phyloP scores from a whole-genome alignment of 2,329 filamentous ascomycete species.

The Aspergillus sp. region DNA sequence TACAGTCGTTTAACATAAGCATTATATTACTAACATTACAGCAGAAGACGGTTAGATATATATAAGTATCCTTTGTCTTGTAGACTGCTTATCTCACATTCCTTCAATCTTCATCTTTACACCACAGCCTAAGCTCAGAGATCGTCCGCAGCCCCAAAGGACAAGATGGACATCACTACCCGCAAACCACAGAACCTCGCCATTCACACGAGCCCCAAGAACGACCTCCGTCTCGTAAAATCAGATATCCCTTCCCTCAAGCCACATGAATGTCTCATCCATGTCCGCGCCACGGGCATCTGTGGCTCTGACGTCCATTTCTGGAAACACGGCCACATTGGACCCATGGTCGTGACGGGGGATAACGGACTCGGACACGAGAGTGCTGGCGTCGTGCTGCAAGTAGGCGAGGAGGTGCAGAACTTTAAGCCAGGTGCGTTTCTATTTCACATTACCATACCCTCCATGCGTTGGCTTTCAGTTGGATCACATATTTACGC shows the following conservation, averaged over 20 bases:
- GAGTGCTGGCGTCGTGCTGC: constrained; percentile 17
- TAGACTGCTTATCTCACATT: too few species aligned
- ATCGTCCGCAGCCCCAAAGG: not conserved
- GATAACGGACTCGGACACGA: constrained; percentile 23
- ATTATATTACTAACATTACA: too few species aligned
- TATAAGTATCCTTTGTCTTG: too few species aligned
- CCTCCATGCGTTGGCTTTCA: too few species aligned
- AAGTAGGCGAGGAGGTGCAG: constrained; percentile 16
- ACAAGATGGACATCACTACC: constrained; percentile 15
- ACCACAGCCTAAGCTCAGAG: not conserved
- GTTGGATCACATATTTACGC: too few species aligned
- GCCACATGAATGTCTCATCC: constrained; percentile 14
- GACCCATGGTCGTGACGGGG: constrained; percentile 17
- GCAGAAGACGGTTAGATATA: too few species aligned
- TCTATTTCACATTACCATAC: not conserved
- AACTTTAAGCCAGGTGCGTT: constrained; percentile 17
- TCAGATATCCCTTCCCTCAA: constrained; percentile 16
- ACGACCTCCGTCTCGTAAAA: constrained; percentile 20
- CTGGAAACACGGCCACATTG: constrained; percentile 21
- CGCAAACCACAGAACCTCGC: constrained; percentile 17
- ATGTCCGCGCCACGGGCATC: constrained; percentile 19
- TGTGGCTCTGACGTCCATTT: constrained; percentile 22
- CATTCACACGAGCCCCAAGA: constrained; percentile 17
- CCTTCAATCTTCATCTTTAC: too few species aligned
- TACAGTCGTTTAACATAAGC: too few species aligned